Evolutionary conservation across 768 basidiomycete species (phyloP).

Genomic region (Candolleomyces aberdarensis): DNA sequence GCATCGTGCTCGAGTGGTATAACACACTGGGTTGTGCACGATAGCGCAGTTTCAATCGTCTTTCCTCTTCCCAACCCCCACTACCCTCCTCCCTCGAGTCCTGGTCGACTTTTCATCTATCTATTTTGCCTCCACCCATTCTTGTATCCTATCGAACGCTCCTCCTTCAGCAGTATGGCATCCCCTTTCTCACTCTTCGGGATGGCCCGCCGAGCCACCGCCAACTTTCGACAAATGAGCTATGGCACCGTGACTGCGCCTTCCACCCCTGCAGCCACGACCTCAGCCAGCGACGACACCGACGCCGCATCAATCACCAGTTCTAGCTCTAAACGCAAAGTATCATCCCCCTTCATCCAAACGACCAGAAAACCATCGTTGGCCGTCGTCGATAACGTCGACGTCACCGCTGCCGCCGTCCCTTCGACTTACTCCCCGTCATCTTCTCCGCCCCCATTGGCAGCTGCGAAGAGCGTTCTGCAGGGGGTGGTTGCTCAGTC

Average conservation of each 20-base stretch:
- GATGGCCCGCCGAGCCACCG: slow-evolving; percentile 2
- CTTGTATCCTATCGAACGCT: not conserved
- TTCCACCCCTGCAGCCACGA: not conserved
- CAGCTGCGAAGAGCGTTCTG: not conserved
- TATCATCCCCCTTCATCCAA: not conserved
- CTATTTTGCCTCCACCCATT: too few species aligned
- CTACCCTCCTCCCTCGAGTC: too few species aligned
- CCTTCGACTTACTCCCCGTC: not conserved
- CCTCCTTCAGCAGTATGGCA: not conserved
- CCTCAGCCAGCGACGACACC: not conserved
- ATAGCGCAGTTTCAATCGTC: too few species aligned
- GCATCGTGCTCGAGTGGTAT: too few species aligned
- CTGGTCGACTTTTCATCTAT: too few species aligned
- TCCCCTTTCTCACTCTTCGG: not conserved
- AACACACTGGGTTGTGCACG: too few species aligned
- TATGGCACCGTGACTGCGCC: not conserved
- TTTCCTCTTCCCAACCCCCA: too few species aligned
- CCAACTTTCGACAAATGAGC: not conserved
- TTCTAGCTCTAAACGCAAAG: not conserved
- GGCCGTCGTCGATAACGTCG: not conserved
- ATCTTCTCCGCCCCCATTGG: not conserved
- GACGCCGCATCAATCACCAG: slow-evolving; percentile 1
- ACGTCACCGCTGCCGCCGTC: not conserved
- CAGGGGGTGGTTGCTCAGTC: too few species aligned
- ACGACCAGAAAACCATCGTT: not conserved